Evolutionary conservation across 371 early-diverging fungal species (phyloP).

Genomic region (Parasitella parasitica): DNA sequence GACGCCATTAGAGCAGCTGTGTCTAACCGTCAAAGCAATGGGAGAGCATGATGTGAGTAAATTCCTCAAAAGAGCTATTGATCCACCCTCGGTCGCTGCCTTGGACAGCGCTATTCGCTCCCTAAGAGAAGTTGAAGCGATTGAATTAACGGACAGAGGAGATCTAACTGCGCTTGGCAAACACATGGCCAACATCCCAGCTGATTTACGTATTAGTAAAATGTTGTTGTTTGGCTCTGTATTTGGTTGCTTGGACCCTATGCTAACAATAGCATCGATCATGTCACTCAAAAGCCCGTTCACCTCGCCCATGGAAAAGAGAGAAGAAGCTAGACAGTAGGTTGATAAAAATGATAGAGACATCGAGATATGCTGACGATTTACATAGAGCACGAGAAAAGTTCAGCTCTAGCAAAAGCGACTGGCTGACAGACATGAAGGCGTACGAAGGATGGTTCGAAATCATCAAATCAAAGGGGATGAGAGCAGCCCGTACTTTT

Average conservation of each 20-base stretch:
- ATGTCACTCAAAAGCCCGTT: conserved; percentile 76
- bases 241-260: conserved; percentile 78
- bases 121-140: conserved; percentile 59
- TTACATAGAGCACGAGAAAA: conserved; percentile 49
- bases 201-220: conserved; percentile 89
- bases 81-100: conserved; percentile 72
- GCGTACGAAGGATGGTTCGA: conserved; percentile 67
- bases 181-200: conserved; percentile 86
- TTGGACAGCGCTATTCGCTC: conserved; percentile 61
- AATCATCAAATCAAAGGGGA: conserved; percentile 28
- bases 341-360: neutral
- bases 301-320: conserved; percentile 62
- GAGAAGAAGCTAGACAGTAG: conserved; percentile 60
- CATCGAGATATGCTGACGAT: too few relatives aligned
- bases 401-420: conserved; percentile 64
- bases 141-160: conserved; percentile 46
- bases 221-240: conserved; percentile 82
- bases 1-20: conserved; percentile 79
- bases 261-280: conserved; percentile 80
- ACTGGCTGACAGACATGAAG: conserved; percentile 67
- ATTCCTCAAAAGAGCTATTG: conserved; percentile 67
- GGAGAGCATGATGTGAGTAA: conserved; percentile 56
- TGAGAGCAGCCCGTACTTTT: conserved; percentile 34
- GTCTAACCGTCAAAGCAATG: conserved; percentile 80
- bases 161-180: conserved; percentile 86